phyloP scores from a whole-genome alignment of 2,329 filamentous ascomycete genomes.

The Neurospora sp. region DNA sequence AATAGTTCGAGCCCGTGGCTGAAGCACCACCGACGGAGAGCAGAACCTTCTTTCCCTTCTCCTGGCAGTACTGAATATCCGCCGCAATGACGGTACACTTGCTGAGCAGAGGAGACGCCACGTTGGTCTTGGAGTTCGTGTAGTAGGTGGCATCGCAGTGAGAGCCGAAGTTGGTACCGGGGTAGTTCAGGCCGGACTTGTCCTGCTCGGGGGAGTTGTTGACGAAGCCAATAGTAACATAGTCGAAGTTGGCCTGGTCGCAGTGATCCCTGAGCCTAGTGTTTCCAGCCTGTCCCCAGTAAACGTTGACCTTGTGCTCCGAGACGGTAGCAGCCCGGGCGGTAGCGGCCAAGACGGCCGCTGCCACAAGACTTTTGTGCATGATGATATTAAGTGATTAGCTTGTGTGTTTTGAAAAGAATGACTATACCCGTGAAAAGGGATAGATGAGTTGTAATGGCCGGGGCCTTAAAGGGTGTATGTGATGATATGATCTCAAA shows the following conservation, averaged over 20 bases:
- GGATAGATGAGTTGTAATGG: slow-evolving; percentile 14
- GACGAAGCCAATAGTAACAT: too few species aligned
- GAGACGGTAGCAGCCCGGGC: slow-evolving; percentile 12
- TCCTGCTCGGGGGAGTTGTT: too few species aligned
- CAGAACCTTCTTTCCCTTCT: slow-evolving; percentile 50
- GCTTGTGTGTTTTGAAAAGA: slow-evolving; percentile 3
- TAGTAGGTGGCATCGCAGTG: too few species aligned
- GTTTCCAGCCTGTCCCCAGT: slow-evolving; percentile 23
- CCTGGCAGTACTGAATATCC: slow-evolving; percentile 40
- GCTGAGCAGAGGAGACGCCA: slow-evolving; percentile 23
- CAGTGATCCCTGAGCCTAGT: too few species aligned
- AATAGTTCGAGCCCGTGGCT: slow-evolving; percentile 22
- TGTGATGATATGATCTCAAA: slow-evolving; percentile 18
- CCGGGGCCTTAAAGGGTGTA: slow-evolving; percentile 18
- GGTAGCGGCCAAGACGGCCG: slow-evolving; percentile 17
- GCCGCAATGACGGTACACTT: slow-evolving; percentile 24
- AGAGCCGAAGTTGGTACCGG: too few species aligned
- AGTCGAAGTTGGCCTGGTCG: too few species aligned
- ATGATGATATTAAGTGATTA: slow-evolving; percentile 14
- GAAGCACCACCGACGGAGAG: slow-evolving; percentile 51
- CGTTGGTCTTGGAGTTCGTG: slow-evolving; percentile 16
- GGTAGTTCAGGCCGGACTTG: too few species aligned
- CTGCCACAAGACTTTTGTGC: slow-evolving; percentile 18
- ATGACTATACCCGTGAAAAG: slow-evolving; percentile 9
- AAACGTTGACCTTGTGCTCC: slow-evolving; percentile 20